These are phyloP conservation scores for Fusarium subtropicale DNA, from an alignment of 2,329 filamentous ascomycete species.

Conservation along the genomic window DNA sequence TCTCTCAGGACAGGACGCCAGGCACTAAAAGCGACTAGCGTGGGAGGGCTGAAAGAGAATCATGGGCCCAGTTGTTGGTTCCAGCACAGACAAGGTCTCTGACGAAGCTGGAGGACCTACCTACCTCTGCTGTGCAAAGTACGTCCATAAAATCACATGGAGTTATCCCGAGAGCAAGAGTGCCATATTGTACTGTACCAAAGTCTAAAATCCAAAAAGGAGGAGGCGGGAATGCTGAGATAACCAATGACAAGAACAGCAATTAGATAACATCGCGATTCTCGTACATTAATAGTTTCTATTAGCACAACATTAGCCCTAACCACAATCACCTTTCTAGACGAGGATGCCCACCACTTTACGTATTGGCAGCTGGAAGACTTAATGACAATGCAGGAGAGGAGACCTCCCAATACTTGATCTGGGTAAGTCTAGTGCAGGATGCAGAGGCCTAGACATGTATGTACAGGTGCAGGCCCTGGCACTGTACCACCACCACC, in stretches of 20 bases:
- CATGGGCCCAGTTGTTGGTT: conserved; percentile 44
- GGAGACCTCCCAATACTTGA: background rate
- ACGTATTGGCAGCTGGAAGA: conserved; percentile 27
- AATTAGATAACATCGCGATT: background rate
- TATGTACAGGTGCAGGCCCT: background rate
- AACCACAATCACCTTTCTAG: conserved; percentile 10
- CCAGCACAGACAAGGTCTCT: conserved; percentile 14
- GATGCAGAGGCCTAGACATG: background rate
- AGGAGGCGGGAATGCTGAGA: background rate
- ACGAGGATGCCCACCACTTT: conserved; percentile 32
- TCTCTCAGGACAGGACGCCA: conserved; percentile 45
- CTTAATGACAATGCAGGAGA: conserved; percentile 15
- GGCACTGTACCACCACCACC: conserved; percentile 39
- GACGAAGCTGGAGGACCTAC: conserved; percentile 14
- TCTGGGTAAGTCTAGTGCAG: conserved; percentile 1
- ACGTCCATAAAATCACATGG: background rate
- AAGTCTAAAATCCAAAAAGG: conserved; percentile 2
- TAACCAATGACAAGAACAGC: background rate
- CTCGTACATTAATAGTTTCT: conserved; percentile 11
- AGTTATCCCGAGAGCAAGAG: background rate
- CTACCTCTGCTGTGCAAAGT: background rate
- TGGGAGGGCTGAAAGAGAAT: conserved; percentile 55
- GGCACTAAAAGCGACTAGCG: conserved; percentile 51
- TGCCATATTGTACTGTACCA: background rate
- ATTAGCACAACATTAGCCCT: conserved; percentile 10